Percentiles rank a stretch among this genome's conserved stretches.
Conservation (phyloP, 345 rosid genomes). For the Aquilaria yunnanensis region DNA sequence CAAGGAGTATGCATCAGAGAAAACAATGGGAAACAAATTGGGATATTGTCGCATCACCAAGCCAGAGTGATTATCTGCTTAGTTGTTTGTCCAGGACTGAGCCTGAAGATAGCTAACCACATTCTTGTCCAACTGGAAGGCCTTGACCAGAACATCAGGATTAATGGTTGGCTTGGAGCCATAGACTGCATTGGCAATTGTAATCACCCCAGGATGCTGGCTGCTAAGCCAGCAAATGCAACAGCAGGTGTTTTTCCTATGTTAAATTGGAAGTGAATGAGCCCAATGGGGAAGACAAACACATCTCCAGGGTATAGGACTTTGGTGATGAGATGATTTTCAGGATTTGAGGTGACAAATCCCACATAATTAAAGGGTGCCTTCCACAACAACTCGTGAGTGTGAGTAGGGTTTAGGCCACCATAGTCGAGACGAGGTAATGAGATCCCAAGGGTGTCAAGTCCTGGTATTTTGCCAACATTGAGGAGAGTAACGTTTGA, state of each 20-base stretch:
- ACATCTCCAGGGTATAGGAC: constrained; percentile 44
- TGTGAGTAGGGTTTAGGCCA: constrained; percentile 27
- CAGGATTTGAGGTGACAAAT: constrained; percentile 21
- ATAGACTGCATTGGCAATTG: constrained; percentile 31
- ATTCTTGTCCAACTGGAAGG: constrained; percentile 33
- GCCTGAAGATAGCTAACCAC: constrained; percentile 25
- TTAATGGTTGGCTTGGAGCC: constrained; percentile 30
- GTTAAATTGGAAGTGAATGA: constrained; percentile 41
- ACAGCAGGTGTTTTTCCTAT: constrained; percentile 28
- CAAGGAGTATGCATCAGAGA: no score
- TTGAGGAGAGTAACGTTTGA: constrained; percentile 13
- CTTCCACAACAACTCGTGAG: constrained; percentile 20
- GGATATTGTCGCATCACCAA: no score
- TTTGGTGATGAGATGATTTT: constrained; percentile 31
- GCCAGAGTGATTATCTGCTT: no score
- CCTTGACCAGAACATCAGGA: constrained; percentile 36
- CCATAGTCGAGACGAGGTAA: constrained; percentile 23
- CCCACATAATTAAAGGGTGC: constrained; percentile 18
- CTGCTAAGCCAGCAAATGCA: constrained; percentile 35
- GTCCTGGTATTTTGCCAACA: constrained; percentile 15
- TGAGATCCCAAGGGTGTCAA: constrained; percentile 25
- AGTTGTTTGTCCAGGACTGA: constrained; percentile 12
- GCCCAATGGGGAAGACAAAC: constrained; percentile 37
- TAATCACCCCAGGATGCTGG: constrained; percentile 36
- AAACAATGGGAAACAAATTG: no score